Percentiles rank a stretch among this genome's conserved stretches.
phyloP scores from a whole-genome alignment of 2,329 filamentous ascomycete genomes.

The Westerdykella sp. region DNA sequence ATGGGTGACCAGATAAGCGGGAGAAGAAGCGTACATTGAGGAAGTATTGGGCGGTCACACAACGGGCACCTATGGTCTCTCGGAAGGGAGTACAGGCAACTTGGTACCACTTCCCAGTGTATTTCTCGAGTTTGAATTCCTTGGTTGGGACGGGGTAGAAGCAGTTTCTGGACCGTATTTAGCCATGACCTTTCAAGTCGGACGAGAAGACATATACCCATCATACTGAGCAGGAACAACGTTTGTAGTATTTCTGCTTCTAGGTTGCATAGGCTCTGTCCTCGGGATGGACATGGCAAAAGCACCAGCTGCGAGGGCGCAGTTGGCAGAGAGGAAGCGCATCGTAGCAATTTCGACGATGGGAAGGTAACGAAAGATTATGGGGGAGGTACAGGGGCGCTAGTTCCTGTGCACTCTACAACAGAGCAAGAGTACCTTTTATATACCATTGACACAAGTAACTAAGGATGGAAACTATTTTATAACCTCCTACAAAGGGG shows the following conservation, averaged over 20 bases:
- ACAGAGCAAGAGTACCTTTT: no score
- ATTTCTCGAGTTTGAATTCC: conserved; percentile 21
- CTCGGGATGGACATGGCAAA: conserved; percentile 12
- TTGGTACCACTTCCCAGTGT: conserved; percentile 27
- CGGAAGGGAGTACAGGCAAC: conserved; percentile 27
- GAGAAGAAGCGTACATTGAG: conserved; percentile 7
- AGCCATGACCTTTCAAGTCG: background rate
- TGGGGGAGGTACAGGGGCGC: no score
- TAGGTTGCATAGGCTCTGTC: conserved; percentile 1
- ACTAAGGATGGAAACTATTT: no score
- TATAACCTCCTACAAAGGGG: no score
- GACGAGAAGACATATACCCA: conserved; percentile 6
- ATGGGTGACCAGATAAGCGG: background rate
- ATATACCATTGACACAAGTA: no score
- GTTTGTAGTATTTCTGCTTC: conserved; percentile 4
- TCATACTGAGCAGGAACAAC: conserved; percentile 20
- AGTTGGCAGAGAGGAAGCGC: conserved; percentile 14
- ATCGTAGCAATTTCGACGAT: conserved; percentile 5
- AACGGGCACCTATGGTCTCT: conserved; percentile 19
- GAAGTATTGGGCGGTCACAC: conserved; percentile 19
- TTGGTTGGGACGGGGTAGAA: conserved; percentile 23
- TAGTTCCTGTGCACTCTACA: no score
- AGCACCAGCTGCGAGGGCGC: conserved; percentile 13
- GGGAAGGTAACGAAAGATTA: no score
- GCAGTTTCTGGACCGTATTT: conserved; percentile 6